Evolutionary conservation across 768 basidiomycete species (phyloP).

Genomic region (Termitomyces sp.): DNA sequence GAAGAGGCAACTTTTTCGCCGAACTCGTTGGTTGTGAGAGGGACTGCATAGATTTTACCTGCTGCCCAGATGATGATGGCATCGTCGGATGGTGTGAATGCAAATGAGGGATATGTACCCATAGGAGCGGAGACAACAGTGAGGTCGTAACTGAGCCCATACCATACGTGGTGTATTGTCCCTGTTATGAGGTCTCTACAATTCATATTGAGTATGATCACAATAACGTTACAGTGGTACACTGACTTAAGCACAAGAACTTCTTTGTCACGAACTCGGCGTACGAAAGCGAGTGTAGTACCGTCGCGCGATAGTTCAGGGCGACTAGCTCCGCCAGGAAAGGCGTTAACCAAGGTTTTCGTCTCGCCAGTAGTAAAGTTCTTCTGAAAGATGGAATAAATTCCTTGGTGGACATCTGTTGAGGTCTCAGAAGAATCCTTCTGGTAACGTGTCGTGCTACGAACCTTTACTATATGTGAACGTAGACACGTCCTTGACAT

Average conservation of each 20-base stretch:
- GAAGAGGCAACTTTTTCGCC: conserved; percentile 45
- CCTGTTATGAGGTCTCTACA: conserved; percentile 61
- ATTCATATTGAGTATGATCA: background rate
- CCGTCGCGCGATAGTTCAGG: conserved; percentile 67
- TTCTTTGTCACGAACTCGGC: conserved; percentile 68
- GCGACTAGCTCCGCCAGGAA: conserved; percentile 67
- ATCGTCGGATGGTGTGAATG: conserved; percentile 55
- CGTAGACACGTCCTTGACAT: conserved; percentile 42
- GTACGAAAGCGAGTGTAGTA: conserved; percentile 68
- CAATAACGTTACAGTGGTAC: background rate
- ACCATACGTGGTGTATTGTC: conserved; percentile 57
- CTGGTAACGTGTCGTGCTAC: background rate
- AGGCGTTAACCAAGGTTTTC: conserved; percentile 45
- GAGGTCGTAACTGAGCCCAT: conserved; percentile 68
- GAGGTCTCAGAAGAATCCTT: background rate
- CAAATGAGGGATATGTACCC: conserved; percentile 75
- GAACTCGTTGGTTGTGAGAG: conserved; percentile 40
- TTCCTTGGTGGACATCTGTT: conserved; percentile 65
- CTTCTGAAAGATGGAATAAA: conserved; percentile 63
- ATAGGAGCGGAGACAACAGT: conserved; percentile 61
- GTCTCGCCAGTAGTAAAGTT: conserved; percentile 55
- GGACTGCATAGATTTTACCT: conserved; percentile 61
- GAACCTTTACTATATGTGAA: conserved; percentile 67
- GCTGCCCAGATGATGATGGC: conserved; percentile 71
- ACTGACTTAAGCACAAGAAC: conserved; percentile 65